Evolutionary conservation across 176 grass and related monocot species (phyloP), one percentile per base, ranked within the genome.

Genomic region (Carex myosuroides): DNA sequence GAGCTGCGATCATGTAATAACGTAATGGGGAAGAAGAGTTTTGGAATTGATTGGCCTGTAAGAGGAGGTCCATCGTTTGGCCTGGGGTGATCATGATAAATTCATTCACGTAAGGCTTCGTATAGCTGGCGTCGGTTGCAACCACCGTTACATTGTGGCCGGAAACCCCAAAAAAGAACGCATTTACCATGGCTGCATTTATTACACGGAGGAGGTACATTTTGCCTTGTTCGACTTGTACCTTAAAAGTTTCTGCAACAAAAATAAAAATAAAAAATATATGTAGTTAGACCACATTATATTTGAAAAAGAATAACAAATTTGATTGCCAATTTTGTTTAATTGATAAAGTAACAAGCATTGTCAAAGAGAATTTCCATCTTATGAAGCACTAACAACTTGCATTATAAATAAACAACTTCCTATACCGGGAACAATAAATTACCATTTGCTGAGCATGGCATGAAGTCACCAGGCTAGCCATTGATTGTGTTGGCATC

Each of bases 81-180:
- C 94, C 94, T 22, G 91, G 90, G 68, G 94, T 84, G 22, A 97
- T 62, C 81, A 97, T 92, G 8, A 97, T 84, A 69, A 86, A 88
- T 73, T 97, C 90, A 21, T 88, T 94, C 41, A 64, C 81, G 26
- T 90, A 87, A 79, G 89, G 91, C 30, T 89, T 66, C 66, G 91
- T 97, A 84, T 97, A 97, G 75, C 86, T 85, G 2, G 73, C 94
- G 79, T 97, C 91, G 2, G 84, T 87, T 39, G 88, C 94, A 13
- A 97, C 91, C 21, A 97, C 92, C 16, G 90, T 97, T 86, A 97
- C 90, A 62, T 64, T 71, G 86, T 97, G 94, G 0, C 88, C 88
- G 82, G 91, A 90, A 79, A 90, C 14, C 75, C 71, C 90, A 86
- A 97, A 85, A 88, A 94, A 97, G 85, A 89, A 89, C 79, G 94